Evolutionary conservation across 148 eudicot species (phyloP).

Genomic region (Vaccinium macrocarpon): DNA sequence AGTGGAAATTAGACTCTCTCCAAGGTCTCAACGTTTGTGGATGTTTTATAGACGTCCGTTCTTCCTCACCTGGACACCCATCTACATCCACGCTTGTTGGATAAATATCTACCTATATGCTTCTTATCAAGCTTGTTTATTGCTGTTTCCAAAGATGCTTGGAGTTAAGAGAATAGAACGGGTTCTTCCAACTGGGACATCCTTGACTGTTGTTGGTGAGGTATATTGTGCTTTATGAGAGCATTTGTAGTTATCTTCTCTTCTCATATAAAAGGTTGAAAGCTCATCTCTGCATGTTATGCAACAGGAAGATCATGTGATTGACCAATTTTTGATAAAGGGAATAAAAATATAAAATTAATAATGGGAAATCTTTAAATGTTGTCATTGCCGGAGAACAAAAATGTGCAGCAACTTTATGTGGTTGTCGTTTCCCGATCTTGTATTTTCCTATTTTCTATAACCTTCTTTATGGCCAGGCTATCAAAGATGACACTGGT

Average conservation of each 20-base stretch:
- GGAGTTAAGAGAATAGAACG: slow-evolving; percentile 95
- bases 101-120: neutral
- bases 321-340: neutral
- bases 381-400: neutral
- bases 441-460: neutral
- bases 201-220: slow-evolving; percentile 75
- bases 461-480: slow-evolving; percentile 15
- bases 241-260: slow-evolving; percentile 2
- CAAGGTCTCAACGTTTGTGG: slow-evolving; percentile 83
- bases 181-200: slow-evolving; percentile 90
- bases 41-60: neutral
- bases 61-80: neutral
- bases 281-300: neutral
- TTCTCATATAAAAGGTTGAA: slow-evolving; percentile 1
- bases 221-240: slow-evolving; percentile 25
- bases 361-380: neutral
- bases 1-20: slow-evolving; percentile 82
- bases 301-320: neutral
- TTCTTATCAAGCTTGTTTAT: slow-evolving; percentile 12
- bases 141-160: slow-evolving; percentile 64
- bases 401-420: neutral
- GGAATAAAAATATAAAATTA: neutral
- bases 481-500: slow-evolving; percentile 80
- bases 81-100: neutral
- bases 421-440: neutral